These are phyloP conservation scores for Hymenoscyphus scutula DNA, from an alignment of 2,329 filamentous ascomycete genomes.

Conservation along the genomic window DNA sequence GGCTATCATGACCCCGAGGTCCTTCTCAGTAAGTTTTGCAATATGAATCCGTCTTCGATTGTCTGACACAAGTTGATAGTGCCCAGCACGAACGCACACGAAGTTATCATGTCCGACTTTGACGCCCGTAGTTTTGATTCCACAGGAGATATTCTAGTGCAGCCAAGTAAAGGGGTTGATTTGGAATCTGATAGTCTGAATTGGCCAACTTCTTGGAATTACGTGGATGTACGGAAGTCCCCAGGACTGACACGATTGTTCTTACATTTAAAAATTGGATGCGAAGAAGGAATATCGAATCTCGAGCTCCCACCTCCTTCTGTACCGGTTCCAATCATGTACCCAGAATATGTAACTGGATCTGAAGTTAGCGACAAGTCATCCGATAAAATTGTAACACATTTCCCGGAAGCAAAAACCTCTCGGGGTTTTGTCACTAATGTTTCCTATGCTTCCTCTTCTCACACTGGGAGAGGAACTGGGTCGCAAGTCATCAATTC, in stretches of 20 bases:
- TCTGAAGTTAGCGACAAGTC: not conserved
- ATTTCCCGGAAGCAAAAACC: not conserved
- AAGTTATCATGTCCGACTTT: no score
- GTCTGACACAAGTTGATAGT: no score
- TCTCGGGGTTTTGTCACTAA: not conserved
- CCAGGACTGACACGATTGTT: not conserved
- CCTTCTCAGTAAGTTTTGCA: not conserved
- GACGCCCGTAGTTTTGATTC: no score
- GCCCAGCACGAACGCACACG: no score
- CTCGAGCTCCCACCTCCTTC: not conserved
- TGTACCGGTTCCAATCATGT: not conserved
- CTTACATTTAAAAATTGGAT: not conserved
- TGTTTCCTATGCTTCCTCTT: not conserved
- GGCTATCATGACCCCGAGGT: not conserved
- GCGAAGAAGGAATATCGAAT: not conserved
- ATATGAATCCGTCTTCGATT: no score
- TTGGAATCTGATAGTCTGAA: not conserved
- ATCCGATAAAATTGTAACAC: not conserved
- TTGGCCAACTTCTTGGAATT: not conserved
- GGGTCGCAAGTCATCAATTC: no score
- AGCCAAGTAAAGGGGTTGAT: not conserved
- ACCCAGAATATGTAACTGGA: not conserved
- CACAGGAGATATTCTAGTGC: no score
- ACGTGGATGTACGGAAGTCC: not conserved
- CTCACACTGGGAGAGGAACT: not conserved